Base-by-base conservation (phyloP, 2,329 filamentous ascomycete species). In the Cercospora sojina region DNA sequence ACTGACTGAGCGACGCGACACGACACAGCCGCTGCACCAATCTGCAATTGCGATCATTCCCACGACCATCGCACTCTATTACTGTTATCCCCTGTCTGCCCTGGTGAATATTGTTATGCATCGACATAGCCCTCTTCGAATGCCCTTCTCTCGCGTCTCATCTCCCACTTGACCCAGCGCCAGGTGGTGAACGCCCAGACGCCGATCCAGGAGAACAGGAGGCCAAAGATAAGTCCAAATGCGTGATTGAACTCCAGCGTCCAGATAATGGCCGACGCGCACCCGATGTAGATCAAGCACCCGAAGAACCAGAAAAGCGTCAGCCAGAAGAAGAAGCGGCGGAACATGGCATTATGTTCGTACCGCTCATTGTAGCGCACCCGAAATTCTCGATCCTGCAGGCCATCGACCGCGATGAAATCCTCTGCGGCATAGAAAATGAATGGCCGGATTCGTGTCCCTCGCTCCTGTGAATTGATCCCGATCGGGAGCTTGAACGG, bases 341-440 rank as follows among this genome's bases (percentile, higher is more conserved):
- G 67, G 61, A 76, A 76, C 59, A 69, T 69, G 53, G 68, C 70
- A 60, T 73, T 74, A 31, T 65, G 69, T 43, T 75, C 73, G 64
- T 75, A 76, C 1, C 74, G 74, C 56, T 73, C 71, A 59, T 76
- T 76, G 64, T 74, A 76, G 10, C 73, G 70, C n/a, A 73, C 64
- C 3, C 74, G 72, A 49, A 76, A 76, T 12, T 75, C 74, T 16
- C 74, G 70, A 47, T 76, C 74, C 35, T 76, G 74, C 57, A 75
- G 55, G 2, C 74, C 74, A 59, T 76, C 74, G 1, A 76, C 74
- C 2, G 74, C 74, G 55, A 76, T 73, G 64, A 76, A 76, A 63
- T 76, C 74, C 43, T 76, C 74, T 5, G 74, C 74, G 8, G 74
- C 74, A 67, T 76, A 76, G 68, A 75, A 76, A 62, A 76, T 74